Percentiles rank a stretch among this genome's conserved stretches.
phyloP scores from a whole-genome alignment of 768 basidiomycete species.

The Hericium coralloides region DNA sequence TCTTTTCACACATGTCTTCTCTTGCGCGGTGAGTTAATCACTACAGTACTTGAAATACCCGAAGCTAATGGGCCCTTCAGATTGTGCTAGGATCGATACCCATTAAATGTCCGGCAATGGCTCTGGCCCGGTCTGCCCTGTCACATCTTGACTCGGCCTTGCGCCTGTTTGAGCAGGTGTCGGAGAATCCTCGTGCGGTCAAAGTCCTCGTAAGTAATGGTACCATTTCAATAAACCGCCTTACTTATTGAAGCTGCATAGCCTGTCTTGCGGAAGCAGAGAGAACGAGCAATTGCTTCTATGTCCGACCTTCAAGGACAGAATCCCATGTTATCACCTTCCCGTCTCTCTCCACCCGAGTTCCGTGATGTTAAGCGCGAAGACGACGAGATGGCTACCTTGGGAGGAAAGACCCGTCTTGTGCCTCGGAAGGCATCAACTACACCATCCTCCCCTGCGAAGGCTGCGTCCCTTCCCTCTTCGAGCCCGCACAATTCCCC shows the following conservation, averaged over 20 bases:
- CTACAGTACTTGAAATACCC: not conserved
- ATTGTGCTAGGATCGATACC: constrained; percentile 66
- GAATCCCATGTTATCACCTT: constrained; percentile 20
- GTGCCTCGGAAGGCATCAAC: constrained; percentile 41
- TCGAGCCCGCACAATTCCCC: constrained; percentile 23
- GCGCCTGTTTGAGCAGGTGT: constrained; percentile 46
- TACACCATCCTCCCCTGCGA: constrained; percentile 24
- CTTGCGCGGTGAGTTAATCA: constrained; percentile 43
- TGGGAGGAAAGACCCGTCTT: constrained; percentile 57
- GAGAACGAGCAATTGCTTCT: constrained; percentile 34
- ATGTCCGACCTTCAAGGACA: constrained; percentile 27
- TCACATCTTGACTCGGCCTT: constrained; percentile 57
- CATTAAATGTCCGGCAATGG: constrained; percentile 50
- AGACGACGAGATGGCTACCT: constrained; percentile 48
- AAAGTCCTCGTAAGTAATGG: constrained; percentile 48
- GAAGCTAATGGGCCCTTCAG: constrained; percentile 23
- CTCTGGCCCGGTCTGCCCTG: constrained; percentile 56
- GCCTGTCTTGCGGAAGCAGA: constrained; percentile 55
- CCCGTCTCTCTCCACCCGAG: constrained; percentile 8
- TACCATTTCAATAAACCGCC: not conserved
- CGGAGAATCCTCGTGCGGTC: constrained; percentile 41
- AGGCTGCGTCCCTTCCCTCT: constrained; percentile 27
- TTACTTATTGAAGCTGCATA: constrained; percentile 16
- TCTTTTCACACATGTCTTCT: constrained; percentile 64
- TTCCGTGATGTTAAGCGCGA: constrained; percentile 41